phyloP scores from a whole-genome alignment of 2,329 filamentous ascomycete genomes.

The Bipolaris gigantea region DNA sequence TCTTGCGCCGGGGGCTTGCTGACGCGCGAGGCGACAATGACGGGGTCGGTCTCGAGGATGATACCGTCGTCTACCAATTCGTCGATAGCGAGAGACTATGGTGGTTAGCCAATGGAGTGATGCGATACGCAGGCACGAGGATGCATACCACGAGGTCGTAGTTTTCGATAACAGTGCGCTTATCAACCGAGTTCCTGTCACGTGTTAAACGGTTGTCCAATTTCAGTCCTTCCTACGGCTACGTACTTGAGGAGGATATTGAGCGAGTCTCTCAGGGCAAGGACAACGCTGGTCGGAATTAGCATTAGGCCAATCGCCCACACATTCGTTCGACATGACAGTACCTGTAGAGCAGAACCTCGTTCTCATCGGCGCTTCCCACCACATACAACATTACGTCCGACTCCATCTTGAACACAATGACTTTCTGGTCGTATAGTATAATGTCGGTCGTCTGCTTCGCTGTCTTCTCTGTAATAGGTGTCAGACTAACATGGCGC shows the following conservation, averaged over 20 bases:
- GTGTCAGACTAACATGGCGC: conserved; percentile 19
- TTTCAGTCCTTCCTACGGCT: neutral
- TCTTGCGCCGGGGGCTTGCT: conserved; percentile 91
- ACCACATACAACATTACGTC: conserved; percentile 97
- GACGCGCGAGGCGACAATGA: conserved; percentile 88
- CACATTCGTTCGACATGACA: neutral
- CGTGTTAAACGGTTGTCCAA: conserved; percentile 6
- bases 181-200: conserved; percentile 86
- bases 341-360: conserved; percentile 83
- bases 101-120: conserved; percentile 62
- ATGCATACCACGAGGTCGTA: conserved; percentile 76
- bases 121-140: neutral
- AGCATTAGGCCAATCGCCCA: conserved; percentile 2
- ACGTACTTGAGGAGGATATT: conserved; percentile 88
- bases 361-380: conserved; percentile 87
- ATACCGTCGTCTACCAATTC: conserved; percentile 73
- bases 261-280: conserved; percentile 86
- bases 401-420: conserved; percentile 97
- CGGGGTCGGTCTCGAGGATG: conserved; percentile 95
- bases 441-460: conserved; percentile 97
- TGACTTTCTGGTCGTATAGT: conserved; percentile 93
- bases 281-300: conserved; percentile 65
- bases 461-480: conserved; percentile 72
- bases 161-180: conserved; percentile 97
- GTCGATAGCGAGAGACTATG: conserved; percentile 88